phyloP scores from a whole-genome alignment of 345 rosid genomes.

The Eucalyptus marginata region DNA sequence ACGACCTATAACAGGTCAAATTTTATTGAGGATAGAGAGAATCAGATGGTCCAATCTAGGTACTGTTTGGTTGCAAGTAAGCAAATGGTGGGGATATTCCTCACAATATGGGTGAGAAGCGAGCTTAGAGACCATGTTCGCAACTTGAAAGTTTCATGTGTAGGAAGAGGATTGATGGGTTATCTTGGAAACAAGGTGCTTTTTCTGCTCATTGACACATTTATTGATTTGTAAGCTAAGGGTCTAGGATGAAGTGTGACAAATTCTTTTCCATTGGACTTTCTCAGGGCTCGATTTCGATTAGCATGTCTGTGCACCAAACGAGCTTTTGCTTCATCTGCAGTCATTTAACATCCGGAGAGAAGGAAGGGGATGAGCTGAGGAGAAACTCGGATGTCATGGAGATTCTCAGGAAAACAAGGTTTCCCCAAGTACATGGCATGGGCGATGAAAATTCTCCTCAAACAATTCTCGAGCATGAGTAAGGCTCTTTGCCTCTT shows the following conservation, averaged over 20 bases:
- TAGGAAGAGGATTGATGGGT: conserved; percentile 99
- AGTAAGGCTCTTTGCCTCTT: conserved; percentile 22
- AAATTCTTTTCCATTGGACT: conserved; percentile 2
- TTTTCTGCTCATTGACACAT: neutral
- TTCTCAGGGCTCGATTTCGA: conserved; percentile 88
- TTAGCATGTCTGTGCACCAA: conserved; percentile 91
- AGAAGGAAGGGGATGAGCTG: conserved; percentile 94
- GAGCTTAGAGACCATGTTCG: conserved; percentile 60
- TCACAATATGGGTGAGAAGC: conserved; percentile 87
- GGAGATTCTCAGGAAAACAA: conserved; percentile 95
- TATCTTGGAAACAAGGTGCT: conserved; percentile 96
- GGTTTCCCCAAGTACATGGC: conserved; percentile 76
- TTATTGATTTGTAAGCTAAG: neutral
- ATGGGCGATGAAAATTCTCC: conserved; percentile 65
- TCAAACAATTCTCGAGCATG: conserved; percentile 77
- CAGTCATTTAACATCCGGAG: conserved; percentile 93
- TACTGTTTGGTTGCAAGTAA: conserved; percentile 91
- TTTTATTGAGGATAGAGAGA: conserved; percentile 42
- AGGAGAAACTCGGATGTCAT: conserved; percentile 90
- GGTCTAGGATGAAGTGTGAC: neutral
- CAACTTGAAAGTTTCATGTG: conserved; percentile 90
- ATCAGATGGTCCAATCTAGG: conserved; percentile 35
- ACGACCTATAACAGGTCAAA: conserved; percentile 31
- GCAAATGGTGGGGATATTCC: conserved; percentile 97
- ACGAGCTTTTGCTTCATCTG: conserved; percentile 97